Evolutionary conservation across 2,329 filamentous ascomycete genomes (phyloP).

Genomic region (Mycocentrospora acerina): DNA sequence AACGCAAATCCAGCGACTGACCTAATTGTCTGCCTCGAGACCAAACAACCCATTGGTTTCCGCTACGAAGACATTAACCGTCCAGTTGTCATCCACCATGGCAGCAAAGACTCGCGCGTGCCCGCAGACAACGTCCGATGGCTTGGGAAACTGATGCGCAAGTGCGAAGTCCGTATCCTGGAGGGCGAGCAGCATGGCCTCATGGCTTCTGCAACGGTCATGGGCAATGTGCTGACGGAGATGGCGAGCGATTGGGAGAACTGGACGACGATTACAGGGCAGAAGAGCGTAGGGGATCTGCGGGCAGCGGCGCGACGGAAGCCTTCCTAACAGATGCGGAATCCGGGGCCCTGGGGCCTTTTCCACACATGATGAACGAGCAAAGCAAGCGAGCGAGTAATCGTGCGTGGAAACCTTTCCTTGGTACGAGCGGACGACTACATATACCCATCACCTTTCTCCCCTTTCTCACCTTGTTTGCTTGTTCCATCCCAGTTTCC

Average conservation of each 20-base stretch:
- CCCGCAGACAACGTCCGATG: slow-evolving; percentile 94
- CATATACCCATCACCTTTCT: no score
- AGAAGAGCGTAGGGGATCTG: slow-evolving; percentile 10
- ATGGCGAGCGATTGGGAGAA: slow-evolving; percentile 82
- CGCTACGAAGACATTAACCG: slow-evolving; percentile 94
- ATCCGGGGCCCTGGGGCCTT: neutral
- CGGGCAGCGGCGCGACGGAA: slow-evolving; percentile 6
- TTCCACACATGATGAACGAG: no score
- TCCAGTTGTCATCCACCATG: slow-evolving; percentile 90
- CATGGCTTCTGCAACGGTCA: slow-evolving; percentile 91
- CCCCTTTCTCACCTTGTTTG: no score
- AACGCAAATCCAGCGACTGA: slow-evolving; percentile 94
- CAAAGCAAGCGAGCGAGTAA: no score
- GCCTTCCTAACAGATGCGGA: neutral
- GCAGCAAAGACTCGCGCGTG: slow-evolving; percentile 84
- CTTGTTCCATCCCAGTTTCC: no score
- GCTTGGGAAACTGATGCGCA: slow-evolving; percentile 90
- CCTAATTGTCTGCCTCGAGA: slow-evolving; percentile 86
- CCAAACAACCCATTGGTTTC: slow-evolving; percentile 89
- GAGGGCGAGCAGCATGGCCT: slow-evolving; percentile 92
- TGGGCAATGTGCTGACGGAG: slow-evolving; percentile 92
- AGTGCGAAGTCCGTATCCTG: slow-evolving; percentile 87
- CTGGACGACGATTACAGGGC: slow-evolving; percentile 36
- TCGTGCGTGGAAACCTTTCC: no score
- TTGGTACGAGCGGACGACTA: no score